A percentile compares a stretch with the other conserved stretches of the same genome.
These are phyloP conservation scores for Hypoxylon rubiginosum DNA, from an alignment of 2,329 filamentous ascomycete species.

Conservation along the genomic window DNA sequence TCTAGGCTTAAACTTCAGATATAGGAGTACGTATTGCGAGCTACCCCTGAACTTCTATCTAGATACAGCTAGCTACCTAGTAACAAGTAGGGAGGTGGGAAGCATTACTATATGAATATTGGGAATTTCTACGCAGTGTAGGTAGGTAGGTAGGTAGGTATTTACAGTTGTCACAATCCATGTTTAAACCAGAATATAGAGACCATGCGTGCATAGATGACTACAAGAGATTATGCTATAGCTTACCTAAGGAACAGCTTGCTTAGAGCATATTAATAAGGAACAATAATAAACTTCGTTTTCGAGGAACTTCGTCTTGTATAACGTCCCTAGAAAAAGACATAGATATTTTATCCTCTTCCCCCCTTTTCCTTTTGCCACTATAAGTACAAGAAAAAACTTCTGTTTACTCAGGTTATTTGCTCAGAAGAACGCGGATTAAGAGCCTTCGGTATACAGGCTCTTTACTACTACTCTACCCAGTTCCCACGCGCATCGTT, in stretches of 20 bases:
- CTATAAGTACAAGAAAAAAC: slow-evolving; percentile 36
- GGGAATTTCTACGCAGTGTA: too few species aligned
- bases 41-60: too few species aligned
- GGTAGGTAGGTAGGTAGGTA: too few species aligned
- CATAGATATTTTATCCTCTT: neutral
- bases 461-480: neutral
- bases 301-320: slow-evolving; percentile 19
- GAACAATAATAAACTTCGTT: slow-evolving; percentile 3
- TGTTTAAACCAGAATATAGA: too few species aligned
- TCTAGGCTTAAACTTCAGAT: too few species aligned
- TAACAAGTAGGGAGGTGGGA: too few species aligned
- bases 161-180: too few species aligned
- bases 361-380: slow-evolving; percentile 4
- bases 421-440: slow-evolving; percentile 13
- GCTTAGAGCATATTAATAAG: neutral
- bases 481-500: neutral
- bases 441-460: slow-evolving; percentile 3
- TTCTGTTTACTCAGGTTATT: slow-evolving; percentile 20
- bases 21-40: too few species aligned
- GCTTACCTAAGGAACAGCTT: neutral
- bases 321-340: slow-evolving; percentile 23
- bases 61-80: too few species aligned
- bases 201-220: too few species aligned
- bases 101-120: too few species aligned
- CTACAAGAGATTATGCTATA: neutral